phyloP scores from a whole-genome alignment of 2,329 filamentous ascomycete species.

The Aspergillus piperis region DNA sequence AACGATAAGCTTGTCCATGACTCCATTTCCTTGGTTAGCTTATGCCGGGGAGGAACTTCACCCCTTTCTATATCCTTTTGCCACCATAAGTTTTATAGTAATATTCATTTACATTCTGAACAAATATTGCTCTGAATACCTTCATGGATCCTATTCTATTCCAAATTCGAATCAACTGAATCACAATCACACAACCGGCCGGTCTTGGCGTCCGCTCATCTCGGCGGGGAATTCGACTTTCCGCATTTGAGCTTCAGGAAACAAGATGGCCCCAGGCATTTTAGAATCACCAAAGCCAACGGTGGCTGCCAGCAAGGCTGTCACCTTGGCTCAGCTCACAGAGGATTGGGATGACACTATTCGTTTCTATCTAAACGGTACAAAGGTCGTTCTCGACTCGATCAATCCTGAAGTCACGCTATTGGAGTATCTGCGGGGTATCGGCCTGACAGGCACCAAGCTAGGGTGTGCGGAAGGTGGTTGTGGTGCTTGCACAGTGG shows the following conservation, averaged over 20 bases:
- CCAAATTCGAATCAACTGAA: neutral
- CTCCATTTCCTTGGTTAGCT: neutral
- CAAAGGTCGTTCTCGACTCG: constrained; percentile 79
- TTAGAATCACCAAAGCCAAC: constrained; percentile 49
- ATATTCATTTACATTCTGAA: neutral
- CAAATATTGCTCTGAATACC: neutral
- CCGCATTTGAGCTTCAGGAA: constrained; percentile 7
- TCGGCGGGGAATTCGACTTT: neutral
- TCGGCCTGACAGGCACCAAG: constrained; percentile 94
- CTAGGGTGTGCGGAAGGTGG: constrained; percentile 95
- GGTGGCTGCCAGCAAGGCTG: constrained; percentile 47
- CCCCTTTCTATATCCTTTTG: neutral
- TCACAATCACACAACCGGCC: neutral
- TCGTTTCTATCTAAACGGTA: constrained; percentile 92
- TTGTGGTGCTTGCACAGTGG: constrained; percentile 67
- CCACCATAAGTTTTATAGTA: neutral
- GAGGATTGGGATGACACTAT: constrained; percentile 82
- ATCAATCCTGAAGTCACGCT: constrained; percentile 90
- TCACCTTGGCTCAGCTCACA: constrained; percentile 64
- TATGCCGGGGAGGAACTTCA: neutral
- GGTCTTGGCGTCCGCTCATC: neutral
- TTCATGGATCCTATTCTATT: neutral
- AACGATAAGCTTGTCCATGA: neutral
- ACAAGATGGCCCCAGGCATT: constrained; percentile 60
- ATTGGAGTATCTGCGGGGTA: constrained; percentile 87